These are phyloP conservation scores for Mesotaenium endlicherianum DNA, from an alignment of 139 green algal species.

Conservation along the genomic window DNA sequence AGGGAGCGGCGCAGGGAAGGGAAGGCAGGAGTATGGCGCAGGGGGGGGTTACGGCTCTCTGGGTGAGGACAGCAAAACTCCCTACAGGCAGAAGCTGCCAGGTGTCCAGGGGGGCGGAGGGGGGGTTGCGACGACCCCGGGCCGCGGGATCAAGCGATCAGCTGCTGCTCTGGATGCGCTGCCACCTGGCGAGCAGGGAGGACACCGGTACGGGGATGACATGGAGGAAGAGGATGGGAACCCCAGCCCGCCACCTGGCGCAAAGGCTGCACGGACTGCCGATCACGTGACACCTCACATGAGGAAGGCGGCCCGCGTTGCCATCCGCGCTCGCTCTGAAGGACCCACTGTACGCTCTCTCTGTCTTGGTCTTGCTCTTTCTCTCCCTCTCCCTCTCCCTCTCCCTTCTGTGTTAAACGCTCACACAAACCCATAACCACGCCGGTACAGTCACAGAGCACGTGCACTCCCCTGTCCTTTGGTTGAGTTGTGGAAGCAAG, in stretches of 20 bases:
- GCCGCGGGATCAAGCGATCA: not conserved
- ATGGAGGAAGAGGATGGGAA: not conserved
- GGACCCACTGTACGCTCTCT: constrained; percentile 1
- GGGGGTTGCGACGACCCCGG: not conserved
- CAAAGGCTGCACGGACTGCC: not conserved
- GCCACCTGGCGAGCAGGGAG: not conserved
- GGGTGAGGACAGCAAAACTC: too few relatives aligned
- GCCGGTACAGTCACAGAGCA: too few relatives aligned
- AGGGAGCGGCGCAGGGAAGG: too few relatives aligned
- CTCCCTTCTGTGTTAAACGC: not conserved
- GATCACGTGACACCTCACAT: not conserved
- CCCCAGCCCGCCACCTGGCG: not conserved
- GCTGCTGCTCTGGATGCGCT: not conserved
- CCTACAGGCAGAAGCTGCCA: too few relatives aligned
- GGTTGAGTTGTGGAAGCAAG: not conserved
- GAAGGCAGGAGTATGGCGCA: too few relatives aligned
- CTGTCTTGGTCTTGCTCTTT: not conserved
- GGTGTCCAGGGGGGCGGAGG: too few relatives aligned
- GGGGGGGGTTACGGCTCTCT: too few relatives aligned
- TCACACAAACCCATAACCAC: too few relatives aligned
- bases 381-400: not conserved
- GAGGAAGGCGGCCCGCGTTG: constrained; percentile 14
- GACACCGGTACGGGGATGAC: not conserved
- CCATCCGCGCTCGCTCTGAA: not conserved
- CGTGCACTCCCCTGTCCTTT: not conserved